phyloP scores from a whole-genome alignment of 2,329 filamentous ascomycete species.

The Colletotrichum paranaense region DNA sequence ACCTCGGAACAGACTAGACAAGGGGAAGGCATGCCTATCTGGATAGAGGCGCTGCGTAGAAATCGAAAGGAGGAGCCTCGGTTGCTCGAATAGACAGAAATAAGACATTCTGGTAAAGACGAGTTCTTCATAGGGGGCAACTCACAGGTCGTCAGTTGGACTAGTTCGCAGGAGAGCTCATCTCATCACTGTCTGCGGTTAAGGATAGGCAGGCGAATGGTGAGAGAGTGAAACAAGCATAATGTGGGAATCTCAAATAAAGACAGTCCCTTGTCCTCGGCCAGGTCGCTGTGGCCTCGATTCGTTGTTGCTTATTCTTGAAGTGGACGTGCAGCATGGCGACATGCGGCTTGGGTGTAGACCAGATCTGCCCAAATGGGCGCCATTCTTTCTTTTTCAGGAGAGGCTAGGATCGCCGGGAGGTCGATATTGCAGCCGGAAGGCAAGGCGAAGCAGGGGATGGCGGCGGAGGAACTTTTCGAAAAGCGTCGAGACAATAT shows the following conservation, averaged over 20 bases:
- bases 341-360: conserved; percentile 20
- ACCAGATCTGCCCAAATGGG: conserved; percentile 30
- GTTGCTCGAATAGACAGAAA: conserved; percentile 18
- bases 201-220: conserved; percentile 3
- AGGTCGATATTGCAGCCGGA: conserved; percentile 34
- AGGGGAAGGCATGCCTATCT: not conserved
- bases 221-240: conserved; percentile 34
- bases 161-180: not conserved
- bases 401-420: conserved; percentile 25
- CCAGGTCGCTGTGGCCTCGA: conserved; percentile 16
- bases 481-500: conserved; percentile 9
- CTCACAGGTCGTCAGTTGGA: not conserved
- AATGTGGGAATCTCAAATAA: conserved; percentile 29
- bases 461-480: conserved; percentile 7
- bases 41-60: not conserved
- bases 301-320: conserved; percentile 29
- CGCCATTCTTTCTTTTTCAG: conserved; percentile 23
- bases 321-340: conserved; percentile 11
- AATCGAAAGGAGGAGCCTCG: conserved; percentile 3
- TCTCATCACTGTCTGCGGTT: not conserved
- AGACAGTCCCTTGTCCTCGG: conserved; percentile 13
- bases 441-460: conserved; percentile 31
- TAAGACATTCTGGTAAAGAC: conserved; percentile 30
- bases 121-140: not conserved
- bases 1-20: not conserved